These are phyloP conservation scores for Aspergillus pseudotamarii DNA, from an alignment of 2,329 filamentous ascomycete species.

Conservation along the genomic window DNA sequence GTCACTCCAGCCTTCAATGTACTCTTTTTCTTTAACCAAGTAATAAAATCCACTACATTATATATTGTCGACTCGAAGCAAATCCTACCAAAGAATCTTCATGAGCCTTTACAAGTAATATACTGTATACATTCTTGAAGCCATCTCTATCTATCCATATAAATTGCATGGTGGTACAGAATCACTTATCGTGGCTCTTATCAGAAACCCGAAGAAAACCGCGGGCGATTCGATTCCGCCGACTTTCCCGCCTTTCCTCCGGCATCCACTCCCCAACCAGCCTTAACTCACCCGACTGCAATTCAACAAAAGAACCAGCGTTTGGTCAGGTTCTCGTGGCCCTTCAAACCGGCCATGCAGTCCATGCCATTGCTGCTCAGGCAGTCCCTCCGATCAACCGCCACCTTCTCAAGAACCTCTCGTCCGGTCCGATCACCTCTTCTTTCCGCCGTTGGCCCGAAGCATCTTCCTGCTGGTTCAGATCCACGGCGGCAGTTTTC, in stretches of 20 bases:
- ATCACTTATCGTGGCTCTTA: slow-evolving; percentile 4
- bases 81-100: neutral
- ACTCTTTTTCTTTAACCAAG: neutral
- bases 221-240: slow-evolving; percentile 10
- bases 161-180: neutral
- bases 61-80: neutral
- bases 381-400: slow-evolving; percentile 39
- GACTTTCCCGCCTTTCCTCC: slow-evolving; percentile 14
- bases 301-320: slow-evolving; percentile 21
- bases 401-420: slow-evolving; percentile 27
- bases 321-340: slow-evolving; percentile 24
- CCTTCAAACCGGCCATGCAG: slow-evolving; percentile 39
- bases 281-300: neutral
- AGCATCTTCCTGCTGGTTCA: slow-evolving; percentile 23
- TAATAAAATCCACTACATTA: neutral
- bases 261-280: slow-evolving; percentile 5
- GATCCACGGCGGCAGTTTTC: slow-evolving; percentile 36
- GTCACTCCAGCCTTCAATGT: neutral
- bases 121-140: neutral
- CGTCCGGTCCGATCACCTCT: slow-evolving; percentile 26
- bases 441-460: slow-evolving; percentile 23
- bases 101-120: neutral
- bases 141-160: neutral
- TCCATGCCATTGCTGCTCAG: slow-evolving; percentile 43
- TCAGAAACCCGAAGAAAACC: slow-evolving; percentile 9